phyloP scores from a whole-genome alignment of 1,284 basidiomycete species.

The Sphaerobolus stellatus region DNA sequence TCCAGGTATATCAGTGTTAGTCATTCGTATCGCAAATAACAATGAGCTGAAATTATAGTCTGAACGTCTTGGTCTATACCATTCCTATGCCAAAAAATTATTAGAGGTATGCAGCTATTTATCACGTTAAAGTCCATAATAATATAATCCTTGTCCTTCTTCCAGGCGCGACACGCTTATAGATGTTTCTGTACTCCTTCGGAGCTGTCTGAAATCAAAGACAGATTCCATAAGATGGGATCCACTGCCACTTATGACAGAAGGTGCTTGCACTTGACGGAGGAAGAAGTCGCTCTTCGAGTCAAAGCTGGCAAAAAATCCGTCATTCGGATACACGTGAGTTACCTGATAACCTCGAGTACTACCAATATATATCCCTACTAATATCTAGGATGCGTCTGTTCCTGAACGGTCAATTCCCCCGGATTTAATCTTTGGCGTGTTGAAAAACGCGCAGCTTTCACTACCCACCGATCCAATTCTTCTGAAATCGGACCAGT shows the following conservation, averaged over 20 bases:
- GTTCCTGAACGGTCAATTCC: constrained; percentile 48
- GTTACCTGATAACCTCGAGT: constrained; percentile 27
- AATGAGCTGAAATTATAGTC: constrained; percentile 53
- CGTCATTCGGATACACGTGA: constrained; percentile 85
- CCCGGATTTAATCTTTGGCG: constrained; percentile 76
- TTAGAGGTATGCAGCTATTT: constrained; percentile 60
- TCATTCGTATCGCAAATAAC: neutral
- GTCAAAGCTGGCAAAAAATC: constrained; percentile 75
- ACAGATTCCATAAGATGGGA: constrained; percentile 66
- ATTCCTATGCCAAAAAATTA: constrained; percentile 68
- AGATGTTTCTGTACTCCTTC: constrained; percentile 89
- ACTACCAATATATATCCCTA: constrained; percentile 2
- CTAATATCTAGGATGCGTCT: constrained; percentile 47
- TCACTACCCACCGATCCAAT: constrained; percentile 88
- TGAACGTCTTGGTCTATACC: constrained; percentile 85
- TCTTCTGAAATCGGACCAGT: constrained; percentile 87
- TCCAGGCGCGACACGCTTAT: constrained; percentile 84
- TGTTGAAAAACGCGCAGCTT: constrained; percentile 68
- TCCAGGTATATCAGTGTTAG: constrained; percentile 57
- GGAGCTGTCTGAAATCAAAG: constrained; percentile 63
- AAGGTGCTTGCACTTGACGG: constrained; percentile 77
- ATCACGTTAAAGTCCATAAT: neutral
- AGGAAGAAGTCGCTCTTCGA: constrained; percentile 78
- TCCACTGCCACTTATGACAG: constrained; percentile 83
- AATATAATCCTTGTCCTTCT: neutral